phyloP scores from a whole-genome alignment of 257 asterid genomes.

The Orobanche coerulescens region DNA sequence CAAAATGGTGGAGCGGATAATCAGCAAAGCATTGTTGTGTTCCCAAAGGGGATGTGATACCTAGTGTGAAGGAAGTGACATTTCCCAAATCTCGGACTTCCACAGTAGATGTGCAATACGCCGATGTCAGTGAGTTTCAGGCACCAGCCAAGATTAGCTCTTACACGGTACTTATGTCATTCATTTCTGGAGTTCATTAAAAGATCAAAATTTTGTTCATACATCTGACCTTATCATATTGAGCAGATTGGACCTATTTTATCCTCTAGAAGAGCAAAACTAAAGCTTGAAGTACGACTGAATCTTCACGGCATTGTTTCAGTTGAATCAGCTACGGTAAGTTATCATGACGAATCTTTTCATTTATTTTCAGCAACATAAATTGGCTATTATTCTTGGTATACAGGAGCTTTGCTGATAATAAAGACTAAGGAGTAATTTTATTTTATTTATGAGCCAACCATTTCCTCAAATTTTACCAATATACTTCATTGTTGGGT shows the following conservation, averaged over 20 bases:
- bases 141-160: constrained; percentile 58
- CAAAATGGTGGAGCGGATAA: constrained; percentile 42
- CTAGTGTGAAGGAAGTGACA: constrained; percentile 67
- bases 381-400: too few relatives aligned
- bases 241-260: constrained; percentile 63
- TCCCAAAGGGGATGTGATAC: constrained; percentile 62
- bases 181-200: neutral
- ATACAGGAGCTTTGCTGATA: neutral
- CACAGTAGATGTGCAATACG: constrained; percentile 45
- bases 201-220: too few relatives aligned
- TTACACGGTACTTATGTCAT: constrained; percentile 38
- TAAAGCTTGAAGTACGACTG: constrained; percentile 56
- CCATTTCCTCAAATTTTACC: too few relatives aligned
- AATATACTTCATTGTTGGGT: too few relatives aligned
- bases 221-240: neutral
- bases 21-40: constrained; percentile 53
- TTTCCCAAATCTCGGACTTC: constrained; percentile 56
- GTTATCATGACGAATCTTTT: constrained; percentile 3
- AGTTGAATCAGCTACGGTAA: constrained; percentile 55
- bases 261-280: constrained; percentile 41
- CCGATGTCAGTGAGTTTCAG: constrained; percentile 52
- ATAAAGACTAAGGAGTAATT: too few relatives aligned
- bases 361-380: too few relatives aligned
- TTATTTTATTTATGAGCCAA: too few relatives aligned
- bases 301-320: constrained; percentile 61